Evolutionary conservation across 495 filamentous ascomycete species (phyloP).

Genomic region (Xylaria grammica): DNA sequence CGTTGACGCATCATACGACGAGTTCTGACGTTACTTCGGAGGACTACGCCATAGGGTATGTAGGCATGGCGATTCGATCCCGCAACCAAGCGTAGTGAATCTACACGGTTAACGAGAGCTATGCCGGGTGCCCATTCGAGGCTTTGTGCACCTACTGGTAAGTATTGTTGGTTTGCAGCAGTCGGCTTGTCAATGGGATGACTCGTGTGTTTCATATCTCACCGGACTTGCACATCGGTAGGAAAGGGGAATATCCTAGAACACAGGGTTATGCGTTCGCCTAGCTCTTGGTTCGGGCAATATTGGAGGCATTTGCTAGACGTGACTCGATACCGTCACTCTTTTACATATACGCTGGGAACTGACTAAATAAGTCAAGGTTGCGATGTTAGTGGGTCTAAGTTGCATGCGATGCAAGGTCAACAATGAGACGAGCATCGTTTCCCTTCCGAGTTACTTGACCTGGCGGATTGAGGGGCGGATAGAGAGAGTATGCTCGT

Average conservation of each 20-base stretch:
- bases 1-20: constrained; percentile 8
- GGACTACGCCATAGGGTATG: not conserved
- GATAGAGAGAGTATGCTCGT: not conserved
- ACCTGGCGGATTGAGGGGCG: no score
- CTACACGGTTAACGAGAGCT: no score
- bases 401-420: constrained; percentile 6
- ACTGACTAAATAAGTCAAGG: not conserved
- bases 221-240: no score
- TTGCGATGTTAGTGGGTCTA: constrained; percentile 2
- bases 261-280: not conserved
- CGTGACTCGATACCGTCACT: constrained; percentile 7
- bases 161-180: no score
- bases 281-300: not conserved
- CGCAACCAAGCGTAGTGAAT: no score
- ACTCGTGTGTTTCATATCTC: no score
- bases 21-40: not conserved
- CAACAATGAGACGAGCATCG: constrained; percentile 14
- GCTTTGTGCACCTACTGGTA: no score
- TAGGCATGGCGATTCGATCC: not conserved
- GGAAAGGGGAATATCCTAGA: not conserved
- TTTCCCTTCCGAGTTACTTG: not conserved
- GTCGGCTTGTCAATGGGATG: no score
- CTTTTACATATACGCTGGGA: constrained; percentile 5
- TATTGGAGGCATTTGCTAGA: constrained; percentile 6
- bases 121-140: no score